A percentile compares a stretch with the other conserved stretches of the same genome.
These are phyloP conservation scores for Cynara cardunculus DNA, from an alignment of 129 eudicot genomes.

Conservation along the genomic window DNA sequence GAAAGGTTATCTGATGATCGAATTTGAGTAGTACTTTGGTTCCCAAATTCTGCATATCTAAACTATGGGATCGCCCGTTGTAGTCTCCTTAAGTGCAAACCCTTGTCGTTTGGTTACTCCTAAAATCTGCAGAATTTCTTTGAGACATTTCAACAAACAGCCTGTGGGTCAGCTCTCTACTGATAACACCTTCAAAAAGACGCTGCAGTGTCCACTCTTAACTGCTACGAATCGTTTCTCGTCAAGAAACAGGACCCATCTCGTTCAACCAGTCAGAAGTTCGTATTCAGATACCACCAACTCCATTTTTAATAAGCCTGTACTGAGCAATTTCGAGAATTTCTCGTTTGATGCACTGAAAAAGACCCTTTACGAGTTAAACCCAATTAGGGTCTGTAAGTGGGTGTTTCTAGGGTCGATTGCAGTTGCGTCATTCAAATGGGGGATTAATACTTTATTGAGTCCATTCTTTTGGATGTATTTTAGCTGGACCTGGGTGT, in stretches of 20 bases:
- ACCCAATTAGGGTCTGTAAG: constrained; percentile 51
- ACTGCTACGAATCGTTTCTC: constrained; percentile 4
- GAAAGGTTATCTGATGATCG: constrained; percentile 35
- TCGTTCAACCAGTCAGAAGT: constrained; percentile 33
- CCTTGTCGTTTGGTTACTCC: constrained; percentile 21
- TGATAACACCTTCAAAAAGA: constrained; percentile 5
- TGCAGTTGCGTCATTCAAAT: constrained; percentile 49
- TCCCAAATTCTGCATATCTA: background rate
- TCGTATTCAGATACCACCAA: constrained; percentile 33
- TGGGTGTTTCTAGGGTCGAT: constrained; percentile 38
- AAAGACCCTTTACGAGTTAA: constrained; percentile 37
- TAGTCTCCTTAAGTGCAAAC: constrained; percentile 34
- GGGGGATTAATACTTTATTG: constrained; percentile 39
- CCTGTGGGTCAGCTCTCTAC: constrained; percentile 27
- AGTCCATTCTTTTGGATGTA: constrained; percentile 92
- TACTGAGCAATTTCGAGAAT: constrained; percentile 12
- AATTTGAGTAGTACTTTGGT: constrained; percentile 15
- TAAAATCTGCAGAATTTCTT: constrained; percentile 16
- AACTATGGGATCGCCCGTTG: constrained; percentile 47
- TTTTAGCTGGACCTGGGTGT: constrained; percentile 83
- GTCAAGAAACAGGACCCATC: constrained; percentile 16
- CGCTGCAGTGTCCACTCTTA: constrained; percentile 9
- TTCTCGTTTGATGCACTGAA: constrained; percentile 41
- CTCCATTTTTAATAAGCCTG: constrained; percentile 23
- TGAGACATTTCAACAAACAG: constrained; percentile 68